These are phyloP conservation scores for Arachnopeziza araneosa DNA, from an alignment of 2,329 filamentous ascomycete species.

Conservation along the genomic window DNA sequence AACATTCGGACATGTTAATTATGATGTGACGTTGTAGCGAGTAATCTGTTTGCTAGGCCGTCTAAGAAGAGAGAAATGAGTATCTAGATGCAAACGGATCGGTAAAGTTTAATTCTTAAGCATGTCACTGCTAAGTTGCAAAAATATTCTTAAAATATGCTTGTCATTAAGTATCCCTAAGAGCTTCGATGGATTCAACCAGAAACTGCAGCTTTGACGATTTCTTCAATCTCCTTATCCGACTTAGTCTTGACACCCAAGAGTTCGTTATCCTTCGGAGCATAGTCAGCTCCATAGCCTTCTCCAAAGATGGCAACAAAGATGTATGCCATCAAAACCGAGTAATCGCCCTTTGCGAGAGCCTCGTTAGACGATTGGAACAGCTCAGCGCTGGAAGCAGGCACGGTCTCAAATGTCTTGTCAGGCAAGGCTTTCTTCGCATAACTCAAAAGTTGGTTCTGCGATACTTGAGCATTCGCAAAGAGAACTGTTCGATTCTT, in stretches of 20 bases:
- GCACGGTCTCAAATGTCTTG: conserved; percentile 23
- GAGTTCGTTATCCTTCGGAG: conserved; percentile 36
- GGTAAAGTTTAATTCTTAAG: no score
- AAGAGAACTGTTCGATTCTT: conserved; percentile 45
- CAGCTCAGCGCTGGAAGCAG: conserved; percentile 11
- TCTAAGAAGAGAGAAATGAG: no score
- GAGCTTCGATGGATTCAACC: no score
- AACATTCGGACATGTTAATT: no score
- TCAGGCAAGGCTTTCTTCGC: conserved; percentile 31
- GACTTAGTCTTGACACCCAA: conserved; percentile 39
- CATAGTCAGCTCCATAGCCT: conserved; percentile 30
- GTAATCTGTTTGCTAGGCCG: no score
- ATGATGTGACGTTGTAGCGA: no score
- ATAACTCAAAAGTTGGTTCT: conserved; percentile 35
- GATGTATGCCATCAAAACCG: conserved; percentile 33
- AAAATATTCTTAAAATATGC: no score
- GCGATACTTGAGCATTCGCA: conserved; percentile 39
- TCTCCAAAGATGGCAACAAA: conserved; percentile 30
- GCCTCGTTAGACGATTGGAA: conserved; percentile 16
- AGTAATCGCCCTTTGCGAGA: conserved; percentile 24
- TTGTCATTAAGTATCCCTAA: no score
- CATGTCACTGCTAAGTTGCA: no score
- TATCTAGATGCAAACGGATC: no score
- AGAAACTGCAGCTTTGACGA: conserved; percentile 1
- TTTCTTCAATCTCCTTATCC: conserved; percentile 36